Evolutionary conservation across 139 green algal genomes (phyloP).

Genomic region (Astrephomene gubernaculifera): DNA sequence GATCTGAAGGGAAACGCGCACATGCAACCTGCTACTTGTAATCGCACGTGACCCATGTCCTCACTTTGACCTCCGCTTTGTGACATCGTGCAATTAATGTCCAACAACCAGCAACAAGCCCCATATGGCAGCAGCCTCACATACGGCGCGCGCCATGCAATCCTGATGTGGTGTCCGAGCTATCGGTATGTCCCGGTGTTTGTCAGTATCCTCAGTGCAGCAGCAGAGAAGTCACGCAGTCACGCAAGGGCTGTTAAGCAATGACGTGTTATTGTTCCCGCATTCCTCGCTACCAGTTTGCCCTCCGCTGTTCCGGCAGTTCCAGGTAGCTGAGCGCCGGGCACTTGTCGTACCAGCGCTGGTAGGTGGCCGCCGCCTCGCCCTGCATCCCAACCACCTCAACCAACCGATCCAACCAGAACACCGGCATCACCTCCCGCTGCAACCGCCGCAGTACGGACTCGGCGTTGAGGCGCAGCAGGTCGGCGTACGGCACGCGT

Average conservation of each 20-base stretch:
- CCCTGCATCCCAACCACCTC: neutral
- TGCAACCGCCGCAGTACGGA: slow-evolving; percentile 7
- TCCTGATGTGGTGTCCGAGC: neutral
- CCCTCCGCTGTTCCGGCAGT: neutral
- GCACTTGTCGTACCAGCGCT: neutral
- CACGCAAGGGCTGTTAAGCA: neutral
- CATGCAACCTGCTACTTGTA: no score
- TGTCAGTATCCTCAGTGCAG: no score
- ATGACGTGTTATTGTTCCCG: neutral
- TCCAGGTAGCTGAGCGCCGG: neutral
- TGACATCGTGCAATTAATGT: no score
- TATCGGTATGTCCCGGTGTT: neutral
- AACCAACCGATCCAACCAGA: slow-evolving; percentile 23
- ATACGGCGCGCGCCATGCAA: neutral
- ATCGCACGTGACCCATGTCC: no score
- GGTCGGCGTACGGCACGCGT: neutral
- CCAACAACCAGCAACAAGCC: no score
- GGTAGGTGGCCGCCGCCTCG: neutral
- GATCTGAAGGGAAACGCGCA: no score
- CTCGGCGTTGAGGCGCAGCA: neutral
- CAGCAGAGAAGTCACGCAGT: neutral
- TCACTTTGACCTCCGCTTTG: no score
- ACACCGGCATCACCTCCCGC: slow-evolving; percentile 2
- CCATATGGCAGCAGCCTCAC: no score
- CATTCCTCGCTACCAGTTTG: neutral